Evolutionary conservation across 2,329 filamentous ascomycete genomes (phyloP), one percentile per base, ranked within the genome.

Genomic region (Colletotrichum sp.): DNA sequence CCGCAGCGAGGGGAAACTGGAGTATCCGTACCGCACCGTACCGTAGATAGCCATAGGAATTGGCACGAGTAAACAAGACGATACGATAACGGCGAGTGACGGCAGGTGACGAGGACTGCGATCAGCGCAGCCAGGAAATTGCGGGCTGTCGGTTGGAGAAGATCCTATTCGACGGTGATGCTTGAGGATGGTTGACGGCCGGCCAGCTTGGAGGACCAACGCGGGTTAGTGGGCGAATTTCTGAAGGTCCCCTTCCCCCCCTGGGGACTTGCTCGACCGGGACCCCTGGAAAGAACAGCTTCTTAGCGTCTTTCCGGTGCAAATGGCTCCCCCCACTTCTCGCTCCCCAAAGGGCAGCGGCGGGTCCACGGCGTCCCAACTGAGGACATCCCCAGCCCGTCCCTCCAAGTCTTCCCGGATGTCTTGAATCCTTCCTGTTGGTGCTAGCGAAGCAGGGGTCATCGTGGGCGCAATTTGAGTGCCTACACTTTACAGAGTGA

Each of bases 61-160:
- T 39, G 15, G 61, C 15, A 43, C 16, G 59, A 30, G 26, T 36
- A 36, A 63, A 70, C 67, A 70, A 36, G 36, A 52, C 34, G 24
- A 10, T 16, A 61, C 26, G 60, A 74, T 70, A 65, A 63, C 30
- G 24, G 65, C 43, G 32, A 48, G 61, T 52, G 52, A 73, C 39
- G 63, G 69, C 63, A 15, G 48, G 57, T 59, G 64, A 68, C 39
- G 59, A 64, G 72, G 66, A 61, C 61, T 71, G 60, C 15, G 71
- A 76, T 75, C 71, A 67, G 72, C 74, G 74, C 74, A 76, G 36
- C 39, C 30, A 67, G 74, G 74, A 76, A 76, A 76, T 76, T 76
- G 71, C 74, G 28, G 61, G 67, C 71, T 71, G 24, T 43, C 65
- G 39, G 52, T 64, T 76, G 71, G 71, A 75, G 24, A 60, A 18